phyloP scores from a whole-genome alignment of 768 basidiomycete species.

The Suillus sp. region DNA sequence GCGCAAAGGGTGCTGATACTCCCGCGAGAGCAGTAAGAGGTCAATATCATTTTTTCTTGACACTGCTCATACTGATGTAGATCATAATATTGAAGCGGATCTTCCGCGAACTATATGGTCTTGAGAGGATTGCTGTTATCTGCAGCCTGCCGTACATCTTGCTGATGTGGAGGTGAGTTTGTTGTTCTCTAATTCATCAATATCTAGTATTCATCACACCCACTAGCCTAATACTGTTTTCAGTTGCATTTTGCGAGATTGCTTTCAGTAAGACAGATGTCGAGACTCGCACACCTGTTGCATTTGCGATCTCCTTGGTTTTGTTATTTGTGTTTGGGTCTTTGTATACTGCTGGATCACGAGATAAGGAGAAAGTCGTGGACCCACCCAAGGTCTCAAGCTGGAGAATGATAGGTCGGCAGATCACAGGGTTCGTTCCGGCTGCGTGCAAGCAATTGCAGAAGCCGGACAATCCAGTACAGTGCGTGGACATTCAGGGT shows the following conservation, averaged over 20 bases:
- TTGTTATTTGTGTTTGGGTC: conserved; percentile 33
- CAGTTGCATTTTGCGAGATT: conserved; percentile 31
- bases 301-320: conserved; percentile 25
- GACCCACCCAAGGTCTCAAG: neutral
- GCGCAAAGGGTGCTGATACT: conserved; percentile 34
- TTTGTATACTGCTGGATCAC: conserved; percentile 27
- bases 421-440: conserved; percentile 2
- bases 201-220: neutral
- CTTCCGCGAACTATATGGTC: conserved; percentile 27
- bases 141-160: conserved; percentile 44
- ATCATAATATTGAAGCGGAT: conserved; percentile 31
- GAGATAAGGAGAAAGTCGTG: conserved; percentile 18
- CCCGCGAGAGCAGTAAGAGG: conserved; percentile 30
- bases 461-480: neutral
- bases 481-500: neutral
- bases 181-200: neutral
- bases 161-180: conserved; percentile 41
- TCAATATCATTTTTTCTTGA: neutral
- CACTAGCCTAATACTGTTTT: conserved; percentile 38
- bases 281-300: conserved; percentile 30
- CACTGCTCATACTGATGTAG: conserved; percentile 17
- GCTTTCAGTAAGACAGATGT: conserved; percentile 32
- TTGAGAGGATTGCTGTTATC: conserved; percentile 41
- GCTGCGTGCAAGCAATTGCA: neutral
- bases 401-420: neutral